These are phyloP conservation scores for Lantana camara DNA, from an alignment of 257 asterid genomes.

Conservation along the genomic window DNA sequence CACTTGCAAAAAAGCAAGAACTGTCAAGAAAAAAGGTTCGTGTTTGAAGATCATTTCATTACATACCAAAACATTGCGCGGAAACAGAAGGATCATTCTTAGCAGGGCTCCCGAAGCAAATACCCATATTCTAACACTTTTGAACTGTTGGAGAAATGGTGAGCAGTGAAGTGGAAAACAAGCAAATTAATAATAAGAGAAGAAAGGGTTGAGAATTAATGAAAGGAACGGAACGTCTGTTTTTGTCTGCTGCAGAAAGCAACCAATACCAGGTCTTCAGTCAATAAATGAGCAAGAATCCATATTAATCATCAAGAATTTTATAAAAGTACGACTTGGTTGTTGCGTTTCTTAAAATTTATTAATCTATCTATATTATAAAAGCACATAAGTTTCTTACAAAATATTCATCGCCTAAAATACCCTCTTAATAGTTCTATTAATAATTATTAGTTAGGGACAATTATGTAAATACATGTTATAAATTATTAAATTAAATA, in stretches of 20 bases:
- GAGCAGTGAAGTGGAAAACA: background rate
- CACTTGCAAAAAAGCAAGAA: background rate
- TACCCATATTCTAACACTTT: slow-evolving; percentile 39
- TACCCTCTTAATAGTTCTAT: too few species aligned
- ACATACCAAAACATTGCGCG: slow-evolving; percentile 30
- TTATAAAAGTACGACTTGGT: too few species aligned
- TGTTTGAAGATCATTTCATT: background rate
- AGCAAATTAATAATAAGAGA: background rate
- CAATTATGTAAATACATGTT: too few species aligned
- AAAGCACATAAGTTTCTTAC: too few species aligned
- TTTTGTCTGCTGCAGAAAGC: background rate
- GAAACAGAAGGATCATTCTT: slow-evolving; percentile 19
- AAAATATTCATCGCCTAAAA: too few species aligned
- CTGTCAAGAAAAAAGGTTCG: too few species aligned
- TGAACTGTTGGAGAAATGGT: background rate
- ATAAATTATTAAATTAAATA: too few species aligned
- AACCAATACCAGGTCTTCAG: background rate
- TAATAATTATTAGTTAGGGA: too few species aligned
- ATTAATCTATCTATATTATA: too few species aligned
- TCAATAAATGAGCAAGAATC: slow-evolving; percentile 1
- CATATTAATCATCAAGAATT: too few species aligned
- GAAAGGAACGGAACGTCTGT: background rate
- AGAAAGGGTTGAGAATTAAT: background rate
- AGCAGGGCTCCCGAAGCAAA: slow-evolving; percentile 36
- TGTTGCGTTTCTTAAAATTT: too few species aligned